Evolutionary conservation across 116 monocot species (phyloP), one percentile per base, ranked within the genome.

Genomic region (Cymodocea nodosa): DNA sequence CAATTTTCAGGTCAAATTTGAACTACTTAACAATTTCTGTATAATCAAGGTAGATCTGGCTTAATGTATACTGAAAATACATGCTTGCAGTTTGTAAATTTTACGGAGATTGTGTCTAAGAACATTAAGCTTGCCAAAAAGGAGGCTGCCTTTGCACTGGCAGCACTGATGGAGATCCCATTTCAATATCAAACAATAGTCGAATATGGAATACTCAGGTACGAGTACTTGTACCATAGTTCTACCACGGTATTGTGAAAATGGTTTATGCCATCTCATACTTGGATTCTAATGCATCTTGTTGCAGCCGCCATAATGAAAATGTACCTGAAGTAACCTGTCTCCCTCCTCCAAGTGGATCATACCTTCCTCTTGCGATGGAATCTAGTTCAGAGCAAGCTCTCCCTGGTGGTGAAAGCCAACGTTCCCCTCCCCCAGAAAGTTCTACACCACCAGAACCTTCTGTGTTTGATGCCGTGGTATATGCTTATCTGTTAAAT

Each of bases 1-100:
- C 71, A 93, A 88, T 65, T 88, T 93, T 70, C 88, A 93, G 85
- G 93, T 86, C n/a, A 63, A 23, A 11, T 58, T 20, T 20, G 11
- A 52, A 52, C 52, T 52, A 52, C 2, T 52, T 52, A 52, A 2
- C n/a, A 52, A 52, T 52, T 52, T 15, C 14, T 52, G 1, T 52
- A 15, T 52, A 52, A 52, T 52, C n/a, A 52, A 52, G 9, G 4
- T 52, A 4, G 52, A 52, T 52, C 14, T 3, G n/a, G 14, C 23
- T 22, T 59, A 59, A 23, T 59, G 24, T 12, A 22, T 8, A 59
- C 58, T 9, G 5, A 24, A 59, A 59, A 59, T 59, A 24, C 23
- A 23, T 20, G 20, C 22, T 9, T 87, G 75, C 75, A 91, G 91
- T 91, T 91, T 72, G 91, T 91, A 48, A 84, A 91, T 68, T 91